These are phyloP conservation scores for Tetracladium setigerum DNA, from an alignment of 495 filamentous ascomycete species.

Conservation along the genomic window DNA sequence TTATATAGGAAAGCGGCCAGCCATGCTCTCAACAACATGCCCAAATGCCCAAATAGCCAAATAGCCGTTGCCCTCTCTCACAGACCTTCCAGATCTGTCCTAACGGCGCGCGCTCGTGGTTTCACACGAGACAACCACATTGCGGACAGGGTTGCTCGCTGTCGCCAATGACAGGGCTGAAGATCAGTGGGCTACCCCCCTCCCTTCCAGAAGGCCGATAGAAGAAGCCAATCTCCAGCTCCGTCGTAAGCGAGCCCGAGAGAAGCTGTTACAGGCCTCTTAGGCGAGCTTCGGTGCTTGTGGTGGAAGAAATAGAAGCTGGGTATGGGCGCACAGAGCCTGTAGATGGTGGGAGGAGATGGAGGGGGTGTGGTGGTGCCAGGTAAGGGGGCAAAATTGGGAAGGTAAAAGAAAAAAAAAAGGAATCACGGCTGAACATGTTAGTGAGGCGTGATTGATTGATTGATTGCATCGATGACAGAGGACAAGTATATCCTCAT, in stretches of 20 bases:
- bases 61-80: too few relatives aligned
- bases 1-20: too few relatives aligned
- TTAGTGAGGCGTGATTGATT: neutral
- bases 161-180: neutral
- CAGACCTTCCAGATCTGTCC: too few relatives aligned
- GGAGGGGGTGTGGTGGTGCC: neutral
- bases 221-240: conserved; percentile 5
- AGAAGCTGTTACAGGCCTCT: neutral
- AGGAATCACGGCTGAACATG: neutral
- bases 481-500: neutral
- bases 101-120: too few relatives aligned
- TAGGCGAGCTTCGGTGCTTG: neutral
- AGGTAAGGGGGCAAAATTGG: neutral
- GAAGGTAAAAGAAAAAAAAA: neutral
- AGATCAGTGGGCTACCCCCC: neutral
- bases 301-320: neutral
- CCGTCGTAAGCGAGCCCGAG: neutral
- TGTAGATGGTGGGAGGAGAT: neutral
- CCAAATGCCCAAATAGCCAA: too few relatives aligned
- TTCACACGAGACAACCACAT: too few relatives aligned
- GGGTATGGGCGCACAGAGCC: neutral
- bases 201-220: conserved; percentile 2
- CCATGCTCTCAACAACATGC: too few relatives aligned
- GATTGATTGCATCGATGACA: neutral
- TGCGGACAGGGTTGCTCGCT: too few relatives aligned